phyloP scores from a whole-genome alignment of 257 asterid species.

The Nicotiana tabacum region DNA sequence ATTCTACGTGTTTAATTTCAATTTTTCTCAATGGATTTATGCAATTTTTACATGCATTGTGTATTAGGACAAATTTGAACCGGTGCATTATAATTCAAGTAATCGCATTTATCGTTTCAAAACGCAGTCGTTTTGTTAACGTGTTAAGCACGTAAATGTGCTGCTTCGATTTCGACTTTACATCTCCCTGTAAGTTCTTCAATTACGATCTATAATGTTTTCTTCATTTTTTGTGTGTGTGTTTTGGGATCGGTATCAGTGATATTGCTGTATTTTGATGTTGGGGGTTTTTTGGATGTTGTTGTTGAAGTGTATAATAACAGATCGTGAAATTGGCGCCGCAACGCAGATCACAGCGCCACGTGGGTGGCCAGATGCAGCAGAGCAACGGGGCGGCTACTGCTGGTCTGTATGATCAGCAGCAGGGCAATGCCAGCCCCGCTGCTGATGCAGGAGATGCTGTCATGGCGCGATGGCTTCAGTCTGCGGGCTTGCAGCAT shows the following conservation, averaged over 20 bases:
- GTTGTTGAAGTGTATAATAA: slow-evolving; percentile 34
- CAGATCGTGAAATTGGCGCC: slow-evolving; percentile 99
- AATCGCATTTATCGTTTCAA: background rate
- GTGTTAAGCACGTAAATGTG: background rate
- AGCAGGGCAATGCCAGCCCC: slow-evolving; percentile 59
- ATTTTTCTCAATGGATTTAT: background rate
- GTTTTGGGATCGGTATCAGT: background rate
- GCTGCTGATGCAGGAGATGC: slow-evolving; percentile 97
- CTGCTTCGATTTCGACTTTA: background rate
- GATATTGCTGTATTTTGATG: background rate
- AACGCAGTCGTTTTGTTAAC: background rate
- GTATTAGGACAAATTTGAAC: background rate
- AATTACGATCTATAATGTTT: background rate
- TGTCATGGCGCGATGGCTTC: slow-evolving; percentile 99
- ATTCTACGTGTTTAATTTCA: too few species aligned
- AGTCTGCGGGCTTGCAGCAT: slow-evolving; percentile 99
- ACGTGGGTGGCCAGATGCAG: slow-evolving; percentile 99
- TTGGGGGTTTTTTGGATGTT: background rate
- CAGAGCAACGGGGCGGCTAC: slow-evolving; percentile 92
- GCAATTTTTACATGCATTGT: background rate
- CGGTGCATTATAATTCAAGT: background rate
- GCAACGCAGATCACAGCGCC: slow-evolving; percentile 99
- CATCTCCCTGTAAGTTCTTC: background rate
- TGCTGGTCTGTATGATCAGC: slow-evolving; percentile 73
- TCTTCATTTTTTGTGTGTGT: background rate